Evolutionary conservation across 1,284 basidiomycete genomes (phyloP).

Genomic region (Tranzscheliella williamsii): DNA sequence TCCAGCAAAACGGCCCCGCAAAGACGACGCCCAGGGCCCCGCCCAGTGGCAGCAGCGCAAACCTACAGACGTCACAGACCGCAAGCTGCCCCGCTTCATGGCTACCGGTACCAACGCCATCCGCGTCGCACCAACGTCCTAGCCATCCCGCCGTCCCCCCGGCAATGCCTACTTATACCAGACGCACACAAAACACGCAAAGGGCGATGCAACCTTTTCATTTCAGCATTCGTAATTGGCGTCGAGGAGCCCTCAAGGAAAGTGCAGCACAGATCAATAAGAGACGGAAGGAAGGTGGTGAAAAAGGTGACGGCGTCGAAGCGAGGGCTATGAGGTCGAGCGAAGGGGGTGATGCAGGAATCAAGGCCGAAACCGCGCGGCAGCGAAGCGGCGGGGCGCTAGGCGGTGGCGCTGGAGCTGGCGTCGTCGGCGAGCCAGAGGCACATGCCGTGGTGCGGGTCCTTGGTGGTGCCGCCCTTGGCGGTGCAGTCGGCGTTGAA

Average conservation of each 20-base stretch:
- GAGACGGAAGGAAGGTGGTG: no score
- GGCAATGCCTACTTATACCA: no score
- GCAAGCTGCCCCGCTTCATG: conserved; percentile 35
- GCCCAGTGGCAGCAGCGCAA: conserved; percentile 20
- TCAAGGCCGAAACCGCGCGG: no score
- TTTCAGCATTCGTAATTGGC: not conserved
- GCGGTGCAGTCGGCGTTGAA: conserved; percentile 12
- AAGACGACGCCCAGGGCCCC: not conserved
- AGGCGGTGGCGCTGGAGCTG: conserved; percentile 1
- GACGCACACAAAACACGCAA: no score
- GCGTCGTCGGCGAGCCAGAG: conserved; percentile 30
- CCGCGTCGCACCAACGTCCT: conserved; percentile 35
- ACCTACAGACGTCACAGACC: conserved; percentile 1
- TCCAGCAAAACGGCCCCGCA: not conserved
- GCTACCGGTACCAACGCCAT: conserved; percentile 45
- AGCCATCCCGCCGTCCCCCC: no score
- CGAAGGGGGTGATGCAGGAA: no score
- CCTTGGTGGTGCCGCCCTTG: conserved; percentile 16
- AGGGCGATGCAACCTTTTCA: no score
- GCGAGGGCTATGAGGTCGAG: no score
- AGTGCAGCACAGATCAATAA: no score
- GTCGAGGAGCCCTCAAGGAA: no score
- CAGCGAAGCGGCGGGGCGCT: no score
- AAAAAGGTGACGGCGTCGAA: no score
- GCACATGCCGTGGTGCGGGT: conserved; percentile 15